Evolutionary conservation across 306 rosid species (phyloP).

Genomic region (Lithocarpus polystachyus): DNA sequence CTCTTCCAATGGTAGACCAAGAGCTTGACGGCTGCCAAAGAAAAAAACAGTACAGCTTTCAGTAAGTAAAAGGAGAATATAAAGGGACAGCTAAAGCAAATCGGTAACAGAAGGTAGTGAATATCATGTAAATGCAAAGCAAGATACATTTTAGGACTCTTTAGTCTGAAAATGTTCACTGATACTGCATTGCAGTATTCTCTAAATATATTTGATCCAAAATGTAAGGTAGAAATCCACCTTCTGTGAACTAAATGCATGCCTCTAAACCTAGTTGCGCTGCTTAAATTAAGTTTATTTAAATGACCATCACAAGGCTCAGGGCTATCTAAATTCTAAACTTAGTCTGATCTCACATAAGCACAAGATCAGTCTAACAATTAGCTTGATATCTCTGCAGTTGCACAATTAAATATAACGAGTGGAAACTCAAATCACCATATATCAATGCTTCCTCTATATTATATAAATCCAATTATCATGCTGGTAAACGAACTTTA

Average conservation of each 20-base stretch:
- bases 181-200: background rate
- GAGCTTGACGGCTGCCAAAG: constrained; percentile 64
- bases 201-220: background rate
- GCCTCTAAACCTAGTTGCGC: background rate
- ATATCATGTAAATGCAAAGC: background rate
- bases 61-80: background rate
- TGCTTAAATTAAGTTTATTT: no score
- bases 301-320: background rate
- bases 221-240: background rate
- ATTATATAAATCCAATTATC: background rate
- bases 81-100: background rate
- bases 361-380: background rate
- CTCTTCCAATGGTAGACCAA: constrained; percentile 89
- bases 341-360: background rate
- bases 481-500: background rate
- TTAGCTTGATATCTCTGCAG: background rate
- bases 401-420: background rate
- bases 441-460: background rate
- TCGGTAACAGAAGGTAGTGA: background rate
- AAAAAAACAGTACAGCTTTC: background rate
- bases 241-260: background rate
- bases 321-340: background rate
- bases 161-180: background rate
- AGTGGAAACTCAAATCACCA: background rate
- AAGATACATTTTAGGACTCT: background rate